Evolutionary conservation across 345 rosid species (phyloP), one percentile per base, ranked within the genome.

Genomic region (Eucalyptus tenuipes): DNA sequence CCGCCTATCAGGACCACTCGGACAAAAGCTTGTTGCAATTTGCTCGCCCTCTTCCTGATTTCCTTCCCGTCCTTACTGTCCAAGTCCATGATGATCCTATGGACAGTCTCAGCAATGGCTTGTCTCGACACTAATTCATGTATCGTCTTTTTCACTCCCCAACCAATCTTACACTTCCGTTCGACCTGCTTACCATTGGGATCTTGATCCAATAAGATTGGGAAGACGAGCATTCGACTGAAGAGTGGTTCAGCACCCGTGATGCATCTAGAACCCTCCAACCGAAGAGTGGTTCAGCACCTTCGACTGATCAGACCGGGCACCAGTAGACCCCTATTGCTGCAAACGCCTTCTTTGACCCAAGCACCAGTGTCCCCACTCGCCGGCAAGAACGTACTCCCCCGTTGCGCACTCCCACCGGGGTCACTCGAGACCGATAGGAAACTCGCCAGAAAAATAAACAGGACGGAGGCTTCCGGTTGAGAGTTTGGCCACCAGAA

Each of bases 291-390:
- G 92, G 5, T 48, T 75, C 86, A 89, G 33, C 86, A 91, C 92
- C 86, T 59, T 92, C 68, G 91, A 53, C 86, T 93, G 94, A 81
- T 92, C 93, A 44, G 93, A 92, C 96, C 93, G 93, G 9, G 94
- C 90, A 47, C 93, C 87, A 68, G 89, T 7, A 93, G 5, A 27
- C 93, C 92, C 85, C 3, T 37, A 12, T 86, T 88, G 29, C 90
- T 88, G 31, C 84, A 85, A 53, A 37, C 4, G 31, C 22, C 12
- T 29, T 89, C 89, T 55, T 86, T 66, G 52, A 87, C 10, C 75
- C 49, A 13, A 8, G 50, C 47, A 80, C 61, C 59, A 33, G 87
- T 91, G 18, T 86, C 88, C 1, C 93, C 91, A 6, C 87, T 88
- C 90, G 91, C 93, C 93, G 90, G 93, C 84, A 94, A 64, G 89